Evolutionary conservation across 2,329 filamentous ascomycete genomes (phyloP).

Genomic region (Fulvia fulva): DNA sequence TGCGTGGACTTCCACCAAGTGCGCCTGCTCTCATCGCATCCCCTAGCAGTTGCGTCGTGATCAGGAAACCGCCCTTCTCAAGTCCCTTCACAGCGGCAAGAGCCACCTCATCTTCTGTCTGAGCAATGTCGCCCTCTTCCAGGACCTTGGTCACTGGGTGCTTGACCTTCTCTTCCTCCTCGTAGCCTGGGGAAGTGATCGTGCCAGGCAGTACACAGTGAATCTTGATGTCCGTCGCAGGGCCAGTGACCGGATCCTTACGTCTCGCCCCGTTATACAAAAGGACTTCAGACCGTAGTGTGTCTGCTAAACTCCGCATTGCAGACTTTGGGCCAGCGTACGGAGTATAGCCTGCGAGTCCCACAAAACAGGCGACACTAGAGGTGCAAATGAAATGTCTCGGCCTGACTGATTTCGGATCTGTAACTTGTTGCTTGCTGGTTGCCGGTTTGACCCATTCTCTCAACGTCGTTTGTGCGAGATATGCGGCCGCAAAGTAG

Average conservation of each 20-base stretch:
- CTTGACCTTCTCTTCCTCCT: constrained; percentile 72
- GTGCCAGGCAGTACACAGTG: constrained; percentile 81
- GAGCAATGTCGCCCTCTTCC: constrained; percentile 76
- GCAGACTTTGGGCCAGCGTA: constrained; percentile 86
- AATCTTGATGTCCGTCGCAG: constrained; percentile 66
- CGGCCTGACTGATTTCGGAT: constrained; percentile 43
- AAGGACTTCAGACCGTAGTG: constrained; percentile 75
- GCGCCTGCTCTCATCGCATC: constrained; percentile 63
- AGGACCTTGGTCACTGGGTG: constrained; percentile 73
- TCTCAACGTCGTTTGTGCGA: constrained; percentile 73
- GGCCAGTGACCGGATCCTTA: constrained; percentile 37
- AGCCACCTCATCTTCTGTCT: constrained; percentile 76
- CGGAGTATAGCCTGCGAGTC: constrained; percentile 74
- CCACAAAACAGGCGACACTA: constrained; percentile 69
- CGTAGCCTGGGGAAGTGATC: constrained; percentile 72
- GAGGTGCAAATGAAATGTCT: constrained; percentile 86
- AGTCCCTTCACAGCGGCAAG: constrained; percentile 64
- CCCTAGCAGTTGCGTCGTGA: constrained; percentile 72
- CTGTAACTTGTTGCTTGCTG: constrained; percentile 22
- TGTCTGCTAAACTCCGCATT: constrained; percentile 76
- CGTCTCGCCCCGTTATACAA: constrained; percentile 67
- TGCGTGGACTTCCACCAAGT: constrained; percentile 51
- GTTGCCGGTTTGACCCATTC: constrained; percentile 61
- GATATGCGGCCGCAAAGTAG: constrained; percentile 82
- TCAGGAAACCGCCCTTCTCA: constrained; percentile 74